Percentiles rank a stretch among this genome's conserved stretches.
These are phyloP conservation scores for Tephrocybe sp. DNA, from an alignment of 768 basidiomycete species.

Conservation along the genomic window DNA sequence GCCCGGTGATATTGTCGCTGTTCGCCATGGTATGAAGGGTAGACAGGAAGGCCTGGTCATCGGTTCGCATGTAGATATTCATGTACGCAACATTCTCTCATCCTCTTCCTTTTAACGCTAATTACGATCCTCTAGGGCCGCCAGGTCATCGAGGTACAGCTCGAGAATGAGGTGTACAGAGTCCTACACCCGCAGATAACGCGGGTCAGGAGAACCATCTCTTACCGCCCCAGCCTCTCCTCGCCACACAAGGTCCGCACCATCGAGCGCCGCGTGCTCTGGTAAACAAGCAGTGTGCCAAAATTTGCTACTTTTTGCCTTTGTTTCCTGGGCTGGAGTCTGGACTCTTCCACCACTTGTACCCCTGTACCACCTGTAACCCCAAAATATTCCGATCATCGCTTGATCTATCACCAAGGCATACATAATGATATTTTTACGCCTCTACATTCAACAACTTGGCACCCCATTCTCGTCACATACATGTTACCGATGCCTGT, in stretches of 20 bases:
- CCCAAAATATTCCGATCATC: too few species aligned
- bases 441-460: too few species aligned
- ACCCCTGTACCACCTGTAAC: too few species aligned
- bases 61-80: conserved; percentile 68
- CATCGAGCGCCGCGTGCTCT: conserved; percentile 74
- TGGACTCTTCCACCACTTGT: too few species aligned
- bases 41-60: conserved; percentile 79
- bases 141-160: conserved; percentile 79
- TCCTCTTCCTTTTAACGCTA: conserved; percentile 1
- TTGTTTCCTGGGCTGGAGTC: too few species aligned
- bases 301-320: not conserved
- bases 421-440: too few species aligned
- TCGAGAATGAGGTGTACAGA: conserved; percentile 69
- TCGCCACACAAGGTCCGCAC: conserved; percentile 42
- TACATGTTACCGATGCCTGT: too few species aligned
- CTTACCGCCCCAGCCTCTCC: conserved; percentile 42
- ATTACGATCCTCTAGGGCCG: conserved; percentile 52
- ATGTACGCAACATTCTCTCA: conserved; percentile 40
- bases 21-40: conserved; percentile 60
- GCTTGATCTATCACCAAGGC: too few species aligned
- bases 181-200: conserved; percentile 81
- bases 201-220: conserved; percentile 71
- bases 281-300: conserved; percentile 38
- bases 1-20: conserved; percentile 82
- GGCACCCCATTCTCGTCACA: too few species aligned